Percentiles rank a stretch among this genome's conserved stretches.
Conservation (phyloP, 768 basidiomycete species). For the Hygrophorus russula region DNA sequence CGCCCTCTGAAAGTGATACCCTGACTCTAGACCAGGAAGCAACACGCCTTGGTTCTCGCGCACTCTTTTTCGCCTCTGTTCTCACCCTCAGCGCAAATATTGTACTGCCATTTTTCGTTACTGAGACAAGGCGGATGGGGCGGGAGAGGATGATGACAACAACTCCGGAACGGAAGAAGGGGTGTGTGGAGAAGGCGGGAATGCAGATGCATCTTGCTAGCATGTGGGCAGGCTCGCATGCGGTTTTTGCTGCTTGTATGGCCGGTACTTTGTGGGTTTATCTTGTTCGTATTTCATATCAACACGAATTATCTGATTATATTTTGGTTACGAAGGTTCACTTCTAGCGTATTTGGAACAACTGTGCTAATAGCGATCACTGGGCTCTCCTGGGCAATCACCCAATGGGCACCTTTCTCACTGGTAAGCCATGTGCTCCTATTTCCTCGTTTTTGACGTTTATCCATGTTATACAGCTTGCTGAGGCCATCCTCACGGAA, state of each 20-base stretch:
- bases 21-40: conserved; percentile 46
- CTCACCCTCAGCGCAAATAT: conserved; percentile 60
- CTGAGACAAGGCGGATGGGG: conserved; percentile 16
- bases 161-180: conserved; percentile 3
- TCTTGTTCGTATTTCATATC: not conserved
- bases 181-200: conserved; percentile 6
- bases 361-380: conserved; percentile 67
- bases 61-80: conserved; percentile 68
- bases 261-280: conserved; percentile 67
- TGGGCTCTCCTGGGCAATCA: conserved; percentile 89
- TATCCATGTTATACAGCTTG: conserved; percentile 37
- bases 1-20: conserved; percentile 8
- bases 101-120: conserved; percentile 55
- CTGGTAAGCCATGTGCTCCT: conserved; percentile 41
- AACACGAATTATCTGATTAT: not conserved
- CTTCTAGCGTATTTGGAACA: conserved; percentile 55
- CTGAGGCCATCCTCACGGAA: conserved; percentile 74
- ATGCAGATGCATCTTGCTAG: conserved; percentile 52
- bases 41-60: conserved; percentile 74
- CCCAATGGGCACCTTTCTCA: conserved; percentile 89
- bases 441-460: not conserved
- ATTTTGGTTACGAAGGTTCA: conserved; percentile 41
- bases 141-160: not conserved
- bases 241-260: conserved; percentile 70
- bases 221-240: conserved; percentile 72